Conservation (phyloP, 228 moss, liverwort and hornwort genomes). For the Sphagnum fallax region DNA sequence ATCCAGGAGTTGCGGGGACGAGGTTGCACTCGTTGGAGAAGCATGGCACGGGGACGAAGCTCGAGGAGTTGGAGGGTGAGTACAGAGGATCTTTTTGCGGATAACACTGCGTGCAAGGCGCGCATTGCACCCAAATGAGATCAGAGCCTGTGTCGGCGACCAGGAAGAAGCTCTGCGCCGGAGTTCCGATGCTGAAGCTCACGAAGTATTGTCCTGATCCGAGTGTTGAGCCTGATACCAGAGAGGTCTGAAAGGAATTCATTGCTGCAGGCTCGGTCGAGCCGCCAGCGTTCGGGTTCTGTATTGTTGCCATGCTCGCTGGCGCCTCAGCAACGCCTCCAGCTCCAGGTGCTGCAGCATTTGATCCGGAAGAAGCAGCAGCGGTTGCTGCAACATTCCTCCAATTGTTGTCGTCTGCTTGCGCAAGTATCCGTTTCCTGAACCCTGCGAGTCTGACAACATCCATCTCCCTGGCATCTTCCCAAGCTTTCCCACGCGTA, state of each 20-base stretch:
- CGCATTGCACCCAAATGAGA: constrained; percentile 78
- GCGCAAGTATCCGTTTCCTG: background rate
- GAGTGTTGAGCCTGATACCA: constrained; percentile 57
- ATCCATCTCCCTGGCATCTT: background rate
- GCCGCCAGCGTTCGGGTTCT: no score
- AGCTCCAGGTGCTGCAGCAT: no score
- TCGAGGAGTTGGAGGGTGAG: constrained; percentile 40
- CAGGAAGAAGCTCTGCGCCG: constrained; percentile 67
- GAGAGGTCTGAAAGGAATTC: constrained; percentile 36
- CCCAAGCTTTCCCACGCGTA: background rate
- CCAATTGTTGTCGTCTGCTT: no score
- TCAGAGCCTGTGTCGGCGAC: constrained; percentile 83
- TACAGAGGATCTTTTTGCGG: constrained; percentile 61
- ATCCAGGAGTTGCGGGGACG: constrained; percentile 58
- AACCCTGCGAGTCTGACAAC: background rate
- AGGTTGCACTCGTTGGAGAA: constrained; percentile 47
- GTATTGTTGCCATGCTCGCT: no score
- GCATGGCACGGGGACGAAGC: constrained; percentile 51
- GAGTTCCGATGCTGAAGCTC: constrained; percentile 67
- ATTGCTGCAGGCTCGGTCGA: no score
- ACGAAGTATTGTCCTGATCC: constrained; percentile 85
- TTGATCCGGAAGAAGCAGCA: no score
- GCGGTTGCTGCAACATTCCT: no score
- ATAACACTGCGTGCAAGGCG: constrained; percentile 59
- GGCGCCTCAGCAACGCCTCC: no score